These are phyloP conservation scores for Alternaria sp. DNA, from an alignment of 2,329 filamentous ascomycete species.

Conservation along the genomic window DNA sequence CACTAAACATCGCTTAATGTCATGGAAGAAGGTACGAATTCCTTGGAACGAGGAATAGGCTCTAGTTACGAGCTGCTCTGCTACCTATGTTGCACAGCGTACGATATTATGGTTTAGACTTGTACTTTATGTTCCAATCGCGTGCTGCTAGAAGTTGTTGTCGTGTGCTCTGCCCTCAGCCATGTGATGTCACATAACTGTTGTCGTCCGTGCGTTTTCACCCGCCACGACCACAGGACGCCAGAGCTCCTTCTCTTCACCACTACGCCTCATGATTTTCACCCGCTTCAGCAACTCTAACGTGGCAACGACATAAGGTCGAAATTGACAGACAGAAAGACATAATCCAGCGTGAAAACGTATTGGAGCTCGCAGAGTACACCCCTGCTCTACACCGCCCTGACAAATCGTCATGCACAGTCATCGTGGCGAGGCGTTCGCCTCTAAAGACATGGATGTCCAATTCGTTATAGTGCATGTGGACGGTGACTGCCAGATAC, in stretches of 20 bases:
- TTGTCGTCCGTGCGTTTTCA: constrained; percentile 3
- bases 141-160: not conserved
- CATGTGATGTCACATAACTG: constrained; percentile 6
- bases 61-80: constrained; percentile 30
- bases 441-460: not conserved
- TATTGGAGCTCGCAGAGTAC: not conserved
- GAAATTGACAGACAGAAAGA: not conserved
- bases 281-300: not conserved
- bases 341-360: not conserved
- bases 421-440: constrained; percentile 5
- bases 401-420: constrained; percentile 2
- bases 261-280: not conserved
- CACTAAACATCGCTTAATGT: constrained; percentile 45
- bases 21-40: constrained; percentile 23
- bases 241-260: not conserved
- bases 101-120: constrained; percentile 31
- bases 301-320: not conserved
- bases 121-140: not conserved
- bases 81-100: constrained; percentile 46
- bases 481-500: not conserved
- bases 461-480: not conserved
- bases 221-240: not conserved
- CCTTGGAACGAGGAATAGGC: constrained; percentile 23
- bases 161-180: not conserved
- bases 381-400: constrained; percentile 1